Percentiles rank a stretch among this genome's conserved stretches.
Evolutionary conservation across 306 rosid species (phyloP).

Genomic region (Sechiopsis laciniata): DNA sequence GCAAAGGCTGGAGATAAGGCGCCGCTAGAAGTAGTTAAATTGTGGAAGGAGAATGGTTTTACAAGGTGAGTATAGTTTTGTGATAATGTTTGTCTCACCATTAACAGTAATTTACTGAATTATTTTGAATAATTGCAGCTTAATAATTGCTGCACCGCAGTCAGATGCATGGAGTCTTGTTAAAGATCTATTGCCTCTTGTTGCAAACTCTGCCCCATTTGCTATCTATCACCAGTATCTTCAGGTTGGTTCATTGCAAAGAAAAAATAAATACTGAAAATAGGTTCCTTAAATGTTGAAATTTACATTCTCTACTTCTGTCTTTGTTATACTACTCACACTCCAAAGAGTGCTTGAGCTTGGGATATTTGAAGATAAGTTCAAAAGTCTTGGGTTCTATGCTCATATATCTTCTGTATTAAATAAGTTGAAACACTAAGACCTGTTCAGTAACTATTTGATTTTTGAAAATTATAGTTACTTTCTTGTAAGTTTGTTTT

Average conservation of each 20-base stretch:
- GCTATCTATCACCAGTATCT: constrained; percentile 87
- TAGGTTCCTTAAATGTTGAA: neutral
- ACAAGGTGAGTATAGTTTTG: constrained; percentile 48
- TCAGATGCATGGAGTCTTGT: constrained; percentile 62
- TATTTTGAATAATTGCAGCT: constrained; percentile 34
- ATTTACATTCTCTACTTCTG: neutral
- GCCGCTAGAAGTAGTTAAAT: constrained; percentile 42
- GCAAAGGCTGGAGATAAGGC: constrained; percentile 77
- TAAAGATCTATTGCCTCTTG: constrained; percentile 60
- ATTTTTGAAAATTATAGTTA: too few relatives aligned
- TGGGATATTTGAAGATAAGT: neutral
- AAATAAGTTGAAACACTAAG: too few relatives aligned
- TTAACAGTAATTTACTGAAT: neutral
- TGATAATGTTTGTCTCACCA: neutral
- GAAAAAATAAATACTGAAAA: neutral
- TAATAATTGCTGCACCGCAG: constrained; percentile 84
- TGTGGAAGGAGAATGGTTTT: constrained; percentile 88
- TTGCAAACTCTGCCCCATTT: constrained; percentile 89
- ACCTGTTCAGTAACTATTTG: too few relatives aligned
- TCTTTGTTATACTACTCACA: neutral
- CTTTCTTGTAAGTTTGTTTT: too few relatives aligned
- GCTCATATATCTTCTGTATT: neutral
- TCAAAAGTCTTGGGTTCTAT: neutral
- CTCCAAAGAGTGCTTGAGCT: neutral
- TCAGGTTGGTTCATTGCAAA: constrained; percentile 42